phyloP scores from a whole-genome alignment of 2,329 filamentous ascomycete species.

The Fusarium keratoplasticum region DNA sequence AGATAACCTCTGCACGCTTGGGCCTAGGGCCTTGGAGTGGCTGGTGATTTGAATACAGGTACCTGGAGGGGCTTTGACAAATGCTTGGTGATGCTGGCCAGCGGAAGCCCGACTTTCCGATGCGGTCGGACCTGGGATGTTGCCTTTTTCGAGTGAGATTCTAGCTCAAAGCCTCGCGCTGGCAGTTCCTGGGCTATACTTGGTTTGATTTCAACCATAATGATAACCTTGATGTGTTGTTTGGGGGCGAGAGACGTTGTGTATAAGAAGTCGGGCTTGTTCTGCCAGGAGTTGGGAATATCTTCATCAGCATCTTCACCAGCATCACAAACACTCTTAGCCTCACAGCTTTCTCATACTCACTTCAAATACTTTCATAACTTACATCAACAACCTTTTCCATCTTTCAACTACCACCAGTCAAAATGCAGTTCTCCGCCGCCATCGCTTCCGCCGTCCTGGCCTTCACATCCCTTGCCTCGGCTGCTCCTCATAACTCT shows the following conservation, averaged over 20 bases:
- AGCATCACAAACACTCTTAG: constrained; percentile 28
- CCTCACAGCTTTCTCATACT: background rate
- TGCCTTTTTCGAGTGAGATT: constrained; percentile 25
- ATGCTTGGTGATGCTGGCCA: constrained; percentile 13
- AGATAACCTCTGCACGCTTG: background rate
- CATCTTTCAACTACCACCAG: constrained; percentile 40
- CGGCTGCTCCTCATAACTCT: constrained; percentile 41
- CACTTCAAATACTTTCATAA: background rate
- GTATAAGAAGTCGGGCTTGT: constrained; percentile 40
- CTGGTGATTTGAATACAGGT: constrained; percentile 6
- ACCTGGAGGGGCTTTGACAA: background rate
- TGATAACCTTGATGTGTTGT: constrained; percentile 8
- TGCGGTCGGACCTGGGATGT: background rate
- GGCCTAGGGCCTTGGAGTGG: constrained; percentile 1
- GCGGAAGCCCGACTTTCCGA: constrained; percentile 31
- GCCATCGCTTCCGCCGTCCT: constrained; percentile 52
- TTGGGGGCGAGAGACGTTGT: background rate
- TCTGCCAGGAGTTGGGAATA: constrained; percentile 29
- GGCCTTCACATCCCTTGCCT: constrained; percentile 51
- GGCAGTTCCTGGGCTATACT: constrained; percentile 16
- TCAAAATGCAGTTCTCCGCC: constrained; percentile 48
- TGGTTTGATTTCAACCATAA: constrained; percentile 5
- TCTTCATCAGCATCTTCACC: constrained; percentile 25
- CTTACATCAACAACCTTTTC: background rate
- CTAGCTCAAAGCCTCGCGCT: constrained; percentile 8